Conservation (phyloP, 768 basidiomycete genomes). For the Mycena pura region DNA sequence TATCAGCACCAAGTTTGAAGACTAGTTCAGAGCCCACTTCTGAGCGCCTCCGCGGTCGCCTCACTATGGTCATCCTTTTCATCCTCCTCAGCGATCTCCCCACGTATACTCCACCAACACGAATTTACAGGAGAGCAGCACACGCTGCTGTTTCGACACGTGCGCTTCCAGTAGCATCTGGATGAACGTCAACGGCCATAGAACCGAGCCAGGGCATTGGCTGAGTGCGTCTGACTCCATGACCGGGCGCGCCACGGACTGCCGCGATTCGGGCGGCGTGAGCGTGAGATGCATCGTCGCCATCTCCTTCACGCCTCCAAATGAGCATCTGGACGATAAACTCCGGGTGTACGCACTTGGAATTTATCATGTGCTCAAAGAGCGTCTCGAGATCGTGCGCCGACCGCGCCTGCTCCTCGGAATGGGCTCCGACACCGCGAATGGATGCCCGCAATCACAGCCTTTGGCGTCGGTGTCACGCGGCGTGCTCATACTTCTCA, state of each 20-base stretch:
- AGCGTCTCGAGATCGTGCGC: slow-evolving; percentile 60
- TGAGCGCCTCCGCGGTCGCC: slow-evolving; percentile 40
- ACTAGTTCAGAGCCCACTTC: slow-evolving; percentile 31
- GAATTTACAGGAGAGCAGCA: slow-evolving; percentile 49
- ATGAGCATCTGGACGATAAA: slow-evolving; percentile 57
- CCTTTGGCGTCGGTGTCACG: no score
- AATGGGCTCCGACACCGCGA: neutral
- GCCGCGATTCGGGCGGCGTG: slow-evolving; percentile 49
- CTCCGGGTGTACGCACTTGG: slow-evolving; percentile 58
- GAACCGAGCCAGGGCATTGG: slow-evolving; percentile 54
- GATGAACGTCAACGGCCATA: slow-evolving; percentile 52
- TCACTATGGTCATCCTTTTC: slow-evolving; percentile 32
- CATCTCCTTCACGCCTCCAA: slow-evolving; percentile 52
- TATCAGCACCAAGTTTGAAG: neutral
- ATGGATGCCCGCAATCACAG: no score
- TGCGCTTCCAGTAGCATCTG: slow-evolving; percentile 55
- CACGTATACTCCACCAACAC: slow-evolving; percentile 49
- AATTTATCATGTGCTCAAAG: slow-evolving; percentile 64
- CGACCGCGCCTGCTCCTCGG: slow-evolving; percentile 37
- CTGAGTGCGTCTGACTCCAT: slow-evolving; percentile 27
- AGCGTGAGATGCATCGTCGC: slow-evolving; percentile 62
- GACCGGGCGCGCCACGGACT: neutral
- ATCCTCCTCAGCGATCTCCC: slow-evolving; percentile 34
- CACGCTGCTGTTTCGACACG: slow-evolving; percentile 52
- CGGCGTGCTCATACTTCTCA: no score